Evolutionary conservation across 495 filamentous ascomycete species (phyloP).

Genomic region (Penicillium subrubescens): DNA sequence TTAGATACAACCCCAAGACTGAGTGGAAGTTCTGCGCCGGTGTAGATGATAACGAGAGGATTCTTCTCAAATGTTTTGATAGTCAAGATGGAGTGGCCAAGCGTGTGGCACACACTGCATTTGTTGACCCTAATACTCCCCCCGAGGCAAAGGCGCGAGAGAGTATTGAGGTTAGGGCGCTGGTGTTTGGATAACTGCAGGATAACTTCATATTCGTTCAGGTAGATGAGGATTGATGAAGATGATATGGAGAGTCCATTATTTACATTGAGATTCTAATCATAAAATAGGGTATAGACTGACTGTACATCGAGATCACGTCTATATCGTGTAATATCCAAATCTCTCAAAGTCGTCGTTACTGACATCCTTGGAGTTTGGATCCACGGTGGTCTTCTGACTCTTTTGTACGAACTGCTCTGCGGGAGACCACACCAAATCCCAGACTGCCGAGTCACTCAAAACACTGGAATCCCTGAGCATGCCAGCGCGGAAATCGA

Average conservation of each 20-base stretch:
- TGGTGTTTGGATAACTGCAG: not conserved
- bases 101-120: not conserved
- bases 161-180: not conserved
- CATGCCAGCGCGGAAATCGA: slow-evolving; percentile 42
- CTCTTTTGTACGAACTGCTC: slow-evolving; percentile 14
- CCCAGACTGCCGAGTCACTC: slow-evolving; percentile 30
- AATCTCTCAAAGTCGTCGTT: not conserved
- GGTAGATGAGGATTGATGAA: not conserved
- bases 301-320: not conserved
- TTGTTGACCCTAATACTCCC: not conserved
- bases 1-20: not conserved
- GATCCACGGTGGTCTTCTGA: not conserved
- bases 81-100: not conserved
- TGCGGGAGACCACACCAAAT: slow-evolving; percentile 30
- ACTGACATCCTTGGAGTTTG: not conserved
- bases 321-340: slow-evolving; percentile 10
- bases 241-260: not conserved
- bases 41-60: not conserved
- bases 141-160: not conserved
- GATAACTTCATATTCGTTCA: not conserved
- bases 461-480: slow-evolving; percentile 25
- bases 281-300: not conserved
- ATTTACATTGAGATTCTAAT: slow-evolving; percentile 6
- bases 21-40: not conserved
- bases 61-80: slow-evolving; percentile 3